Evolutionary conservation across 2,329 filamentous ascomycete species (phyloP).

Genomic region (Scytalidium lignicola): DNA sequence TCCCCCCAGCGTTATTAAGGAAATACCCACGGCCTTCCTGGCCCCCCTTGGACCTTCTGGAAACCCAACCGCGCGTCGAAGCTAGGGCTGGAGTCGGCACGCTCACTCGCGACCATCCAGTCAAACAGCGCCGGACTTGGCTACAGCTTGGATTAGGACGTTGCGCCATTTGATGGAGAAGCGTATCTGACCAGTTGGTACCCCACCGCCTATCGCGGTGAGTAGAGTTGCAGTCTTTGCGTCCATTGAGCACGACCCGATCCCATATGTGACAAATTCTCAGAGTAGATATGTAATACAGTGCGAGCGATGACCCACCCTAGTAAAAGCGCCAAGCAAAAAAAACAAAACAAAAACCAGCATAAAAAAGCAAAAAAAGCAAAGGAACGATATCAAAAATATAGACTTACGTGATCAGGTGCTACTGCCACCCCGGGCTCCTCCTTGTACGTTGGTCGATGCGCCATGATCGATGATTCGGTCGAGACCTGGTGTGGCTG

Average conservation of each 20-base stretch:
- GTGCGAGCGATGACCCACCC: background rate
- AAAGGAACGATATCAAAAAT: constrained; percentile 14
- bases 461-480: constrained; percentile 19
- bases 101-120: background rate
- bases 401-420: constrained; percentile 40
- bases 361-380: constrained; percentile 1
- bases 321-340: background rate
- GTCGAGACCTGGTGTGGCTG: constrained; percentile 7
- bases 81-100: background rate
- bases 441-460: constrained; percentile 39
- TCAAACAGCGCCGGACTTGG: background rate
- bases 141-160: background rate
- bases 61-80: too few species aligned
- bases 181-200: background rate
- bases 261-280: background rate
- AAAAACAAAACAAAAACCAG: background rate
- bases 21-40: too few species aligned
- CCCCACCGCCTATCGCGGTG: background rate
- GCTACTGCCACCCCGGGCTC: constrained; percentile 30
- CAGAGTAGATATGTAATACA: background rate
- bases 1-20: too few species aligned
- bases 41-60: too few species aligned
- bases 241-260: background rate
- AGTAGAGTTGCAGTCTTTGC: background rate
- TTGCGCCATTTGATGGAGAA: background rate